Percentiles rank a stretch among this genome's conserved stretches.
phyloP scores from a whole-genome alignment of 2,329 filamentous ascomycete genomes.

The Nigrospora oryzae region DNA sequence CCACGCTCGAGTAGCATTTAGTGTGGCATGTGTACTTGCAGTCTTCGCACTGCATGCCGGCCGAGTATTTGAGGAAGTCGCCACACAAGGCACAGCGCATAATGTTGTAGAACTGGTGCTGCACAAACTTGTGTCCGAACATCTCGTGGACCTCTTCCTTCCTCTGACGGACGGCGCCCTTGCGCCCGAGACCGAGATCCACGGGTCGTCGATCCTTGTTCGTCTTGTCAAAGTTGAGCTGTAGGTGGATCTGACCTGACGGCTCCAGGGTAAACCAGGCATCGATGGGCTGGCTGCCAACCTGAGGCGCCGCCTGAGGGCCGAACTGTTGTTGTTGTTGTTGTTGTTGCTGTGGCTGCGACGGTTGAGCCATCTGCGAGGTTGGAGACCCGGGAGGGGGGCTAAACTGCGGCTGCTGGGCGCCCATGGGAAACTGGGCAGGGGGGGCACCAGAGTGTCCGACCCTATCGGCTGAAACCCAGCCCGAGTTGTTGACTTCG shows the following conservation, averaged over 20 bases:
- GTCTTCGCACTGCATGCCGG: slow-evolving; percentile 98
- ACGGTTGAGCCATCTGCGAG: slow-evolving; percentile 16
- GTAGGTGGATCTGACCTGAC: slow-evolving; percentile 83
- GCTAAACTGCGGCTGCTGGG: slow-evolving; percentile 35
- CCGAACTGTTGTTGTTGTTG: slow-evolving; percentile 19
- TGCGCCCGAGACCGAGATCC: slow-evolving; percentile 84
- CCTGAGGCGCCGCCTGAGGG: slow-evolving; percentile 37
- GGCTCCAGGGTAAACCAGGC: slow-evolving; percentile 97
- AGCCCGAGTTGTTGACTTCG: slow-evolving; percentile 88
- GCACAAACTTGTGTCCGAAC: slow-evolving; percentile 97
- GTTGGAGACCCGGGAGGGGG: slow-evolving; percentile 34
- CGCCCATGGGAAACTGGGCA: slow-evolving; percentile 51
- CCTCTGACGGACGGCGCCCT: slow-evolving; percentile 91
- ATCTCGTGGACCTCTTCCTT: slow-evolving; percentile 99
- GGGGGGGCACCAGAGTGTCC: slow-evolving; percentile 39
- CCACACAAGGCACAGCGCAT: slow-evolving; percentile 98
- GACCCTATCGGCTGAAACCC: slow-evolving; percentile 97
- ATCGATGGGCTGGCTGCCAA: slow-evolving; percentile 61
- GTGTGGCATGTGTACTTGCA: slow-evolving; percentile 99
- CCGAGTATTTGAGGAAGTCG: slow-evolving; percentile 96
- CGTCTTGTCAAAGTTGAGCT: slow-evolving; percentile 87
- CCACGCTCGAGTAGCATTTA: slow-evolving; percentile 92
- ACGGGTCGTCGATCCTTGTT: slow-evolving; percentile 74
- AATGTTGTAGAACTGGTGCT: slow-evolving; percentile 99
- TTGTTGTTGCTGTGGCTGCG: slow-evolving; percentile 16